Conservation (phyloP, 805 yeast species). For the Hanseniaspora vineae region DNA sequence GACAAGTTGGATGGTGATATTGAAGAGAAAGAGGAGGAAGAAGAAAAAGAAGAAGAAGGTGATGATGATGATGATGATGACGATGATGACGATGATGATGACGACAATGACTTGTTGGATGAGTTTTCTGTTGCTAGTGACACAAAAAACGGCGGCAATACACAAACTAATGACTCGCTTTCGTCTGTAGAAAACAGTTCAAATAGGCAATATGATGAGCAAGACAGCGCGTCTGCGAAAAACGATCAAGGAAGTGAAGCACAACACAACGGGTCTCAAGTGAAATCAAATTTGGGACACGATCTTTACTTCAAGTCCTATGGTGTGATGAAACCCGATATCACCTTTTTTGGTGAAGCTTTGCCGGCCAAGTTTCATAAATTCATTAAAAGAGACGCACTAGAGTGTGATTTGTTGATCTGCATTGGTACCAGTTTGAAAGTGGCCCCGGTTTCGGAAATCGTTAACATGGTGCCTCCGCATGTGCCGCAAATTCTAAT, state of each 20-base stretch:
- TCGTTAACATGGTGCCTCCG: constrained; percentile 61
- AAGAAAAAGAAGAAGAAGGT: background rate
- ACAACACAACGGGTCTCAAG: background rate
- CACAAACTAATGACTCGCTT: too few relatives aligned
- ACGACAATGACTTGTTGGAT: constrained; percentile 1
- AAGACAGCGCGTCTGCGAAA: constrained; percentile 3
- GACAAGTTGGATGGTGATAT: constrained; percentile 8
- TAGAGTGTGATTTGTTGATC: constrained; percentile 61
- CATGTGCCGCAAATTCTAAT: constrained; percentile 73
- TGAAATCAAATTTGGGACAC: background rate
- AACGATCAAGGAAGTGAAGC: constrained; percentile 1
- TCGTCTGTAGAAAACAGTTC: too few relatives aligned
- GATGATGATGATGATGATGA: constrained; percentile 7
- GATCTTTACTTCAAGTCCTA: constrained; percentile 30
- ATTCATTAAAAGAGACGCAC: constrained; percentile 43
- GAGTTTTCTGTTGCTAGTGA: too few relatives aligned
- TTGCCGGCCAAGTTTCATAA: constrained; percentile 61
- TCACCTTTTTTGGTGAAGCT: constrained; percentile 82
- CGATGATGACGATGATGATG: constrained; percentile 1
- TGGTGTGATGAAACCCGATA: constrained; percentile 88
- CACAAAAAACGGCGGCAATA: too few relatives aligned
- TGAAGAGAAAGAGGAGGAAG: constrained; percentile 14
- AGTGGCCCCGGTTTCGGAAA: constrained; percentile 85
- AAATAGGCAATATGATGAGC: too few relatives aligned
- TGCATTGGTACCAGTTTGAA: constrained; percentile 86